phyloP scores from a whole-genome alignment of 345 rosid species.

The Arabis alpina region DNA sequence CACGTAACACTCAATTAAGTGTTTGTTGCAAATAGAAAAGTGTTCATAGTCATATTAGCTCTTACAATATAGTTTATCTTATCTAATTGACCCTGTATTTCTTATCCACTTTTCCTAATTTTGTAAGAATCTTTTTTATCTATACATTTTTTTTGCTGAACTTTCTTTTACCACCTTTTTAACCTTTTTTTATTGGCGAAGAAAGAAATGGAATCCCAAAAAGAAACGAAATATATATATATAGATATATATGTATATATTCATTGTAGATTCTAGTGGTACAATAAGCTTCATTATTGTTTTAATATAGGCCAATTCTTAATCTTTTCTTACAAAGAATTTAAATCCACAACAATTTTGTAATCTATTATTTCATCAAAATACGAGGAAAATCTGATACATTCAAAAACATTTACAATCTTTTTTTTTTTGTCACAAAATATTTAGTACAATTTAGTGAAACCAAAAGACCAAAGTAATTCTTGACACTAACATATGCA shows the following conservation, averaged over 20 bases:
- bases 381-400: no score
- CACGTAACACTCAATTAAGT: no score
- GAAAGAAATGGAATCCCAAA: slow-evolving; percentile 12
- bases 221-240: not conserved
- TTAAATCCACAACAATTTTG: no score
- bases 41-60: not conserved
- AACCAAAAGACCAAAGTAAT: not conserved
- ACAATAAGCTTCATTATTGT: no score
- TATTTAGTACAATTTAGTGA: no score
- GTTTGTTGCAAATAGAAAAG: no score
- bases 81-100: not conserved
- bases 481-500: not conserved
- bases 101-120: not conserved
- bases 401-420: no score
- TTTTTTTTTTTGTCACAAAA: no score
- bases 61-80: not conserved
- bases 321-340: no score
- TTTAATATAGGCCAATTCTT: no score
- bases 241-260: not conserved
- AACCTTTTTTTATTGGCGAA: not conserved
- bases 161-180: not conserved
- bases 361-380: no score
- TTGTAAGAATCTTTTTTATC: slow-evolving; percentile 1
- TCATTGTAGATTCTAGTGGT: slow-evolving; percentile 14
- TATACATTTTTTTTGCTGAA: not conserved